Conservation (phyloP, 2,329 filamentous ascomycete genomes). For the Fusarium sp. region DNA sequence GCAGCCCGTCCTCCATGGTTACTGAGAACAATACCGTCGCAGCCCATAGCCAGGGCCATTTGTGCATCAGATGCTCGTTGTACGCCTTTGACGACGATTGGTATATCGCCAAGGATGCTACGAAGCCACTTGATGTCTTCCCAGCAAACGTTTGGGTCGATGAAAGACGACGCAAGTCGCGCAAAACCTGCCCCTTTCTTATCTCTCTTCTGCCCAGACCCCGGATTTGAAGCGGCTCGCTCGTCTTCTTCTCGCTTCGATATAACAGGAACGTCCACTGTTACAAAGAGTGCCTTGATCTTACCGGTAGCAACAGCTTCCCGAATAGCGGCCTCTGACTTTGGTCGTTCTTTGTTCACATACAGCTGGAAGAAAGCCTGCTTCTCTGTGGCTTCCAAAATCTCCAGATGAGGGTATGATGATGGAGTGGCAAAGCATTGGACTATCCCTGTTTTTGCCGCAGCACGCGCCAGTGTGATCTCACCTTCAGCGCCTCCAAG, state of each 20-base stretch:
- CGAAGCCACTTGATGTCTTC: conserved; percentile 1
- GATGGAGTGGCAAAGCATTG: neutral
- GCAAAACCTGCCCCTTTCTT: conserved; percentile 5
- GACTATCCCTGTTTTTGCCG: neutral
- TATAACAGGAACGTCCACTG: neutral
- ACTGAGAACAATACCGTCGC: neutral
- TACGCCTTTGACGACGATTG: neutral
- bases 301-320: neutral
- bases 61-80: neutral
- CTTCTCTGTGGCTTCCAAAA: neutral
- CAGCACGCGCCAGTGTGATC: neutral
- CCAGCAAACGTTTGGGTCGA: neutral
- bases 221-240: neutral
- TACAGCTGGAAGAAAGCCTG: neutral
- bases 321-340: neutral
- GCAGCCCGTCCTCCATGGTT: neutral
- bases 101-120: neutral
- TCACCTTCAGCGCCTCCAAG: conserved; percentile 1
- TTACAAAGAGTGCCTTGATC: neutral
- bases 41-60: neutral
- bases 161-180: neutral
- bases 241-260: conserved; percentile 4
- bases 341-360: neutral
- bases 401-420: neutral
- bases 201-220: neutral